Evolutionary conservation across 495 filamentous ascomycete genomes (phyloP).

Genomic region (Hypoxylon perforatum): DNA sequence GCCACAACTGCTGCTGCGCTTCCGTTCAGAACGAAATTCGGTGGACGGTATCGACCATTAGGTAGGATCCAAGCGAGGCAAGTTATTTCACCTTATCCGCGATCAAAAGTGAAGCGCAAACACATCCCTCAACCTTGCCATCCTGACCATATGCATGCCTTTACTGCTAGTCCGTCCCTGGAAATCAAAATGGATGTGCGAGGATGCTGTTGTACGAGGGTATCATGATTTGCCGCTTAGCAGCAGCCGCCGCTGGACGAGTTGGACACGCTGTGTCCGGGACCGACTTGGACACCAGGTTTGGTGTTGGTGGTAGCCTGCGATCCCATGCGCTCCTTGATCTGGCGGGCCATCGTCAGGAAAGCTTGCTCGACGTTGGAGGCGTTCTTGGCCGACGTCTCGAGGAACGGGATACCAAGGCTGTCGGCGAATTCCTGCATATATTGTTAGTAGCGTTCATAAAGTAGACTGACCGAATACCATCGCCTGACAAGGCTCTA

Average conservation of each 20-base stretch:
- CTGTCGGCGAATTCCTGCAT: slow-evolving; percentile 96
- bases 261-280: slow-evolving; percentile 93
- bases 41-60: slow-evolving; percentile 28
- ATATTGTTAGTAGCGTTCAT: slow-evolving; percentile 26
- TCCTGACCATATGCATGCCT: slow-evolving; percentile 89
- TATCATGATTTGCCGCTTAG: slow-evolving; percentile 58
- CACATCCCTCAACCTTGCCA: slow-evolving; percentile 69
- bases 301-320: slow-evolving; percentile 96
- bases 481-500: slow-evolving; percentile 1
- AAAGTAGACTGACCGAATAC: slow-evolving; percentile 21
- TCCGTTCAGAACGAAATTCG: slow-evolving; percentile 22
- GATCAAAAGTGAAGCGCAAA: slow-evolving; percentile 44
- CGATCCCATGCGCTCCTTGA: slow-evolving; percentile 99
- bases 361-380: slow-evolving; percentile 99
- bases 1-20: slow-evolving; percentile 30
- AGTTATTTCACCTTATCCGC: slow-evolving; percentile 48
- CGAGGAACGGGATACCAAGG: slow-evolving; percentile 98
- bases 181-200: slow-evolving; percentile 67
- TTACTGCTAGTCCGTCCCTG: slow-evolving; percentile 90
- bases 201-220: slow-evolving; percentile 41
- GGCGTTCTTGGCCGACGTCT: slow-evolving; percentile 99
- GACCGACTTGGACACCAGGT: slow-evolving; percentile 92
- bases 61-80: slow-evolving; percentile 45
- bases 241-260: slow-evolving; percentile 93
- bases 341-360: slow-evolving; percentile 99